These are phyloP conservation scores for Pichia phayaonensis DNA, from an alignment of 805 yeast genomes.

Conservation along the genomic window DNA sequence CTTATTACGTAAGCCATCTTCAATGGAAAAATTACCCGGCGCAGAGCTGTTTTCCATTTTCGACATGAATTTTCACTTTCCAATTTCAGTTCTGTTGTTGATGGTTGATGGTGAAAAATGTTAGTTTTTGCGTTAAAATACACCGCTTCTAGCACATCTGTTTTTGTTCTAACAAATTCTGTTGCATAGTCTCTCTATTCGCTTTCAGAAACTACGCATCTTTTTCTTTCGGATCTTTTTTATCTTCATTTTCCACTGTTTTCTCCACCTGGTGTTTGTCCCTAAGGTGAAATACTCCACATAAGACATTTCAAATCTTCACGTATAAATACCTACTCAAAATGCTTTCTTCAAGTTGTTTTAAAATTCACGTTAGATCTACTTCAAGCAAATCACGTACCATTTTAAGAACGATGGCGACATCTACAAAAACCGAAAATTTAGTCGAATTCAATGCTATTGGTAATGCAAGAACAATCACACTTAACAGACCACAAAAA, in stretches of 20 bases:
- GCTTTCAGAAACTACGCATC: background rate
- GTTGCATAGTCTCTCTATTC: background rate
- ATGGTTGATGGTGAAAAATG: background rate
- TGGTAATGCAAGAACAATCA: constrained; percentile 62
- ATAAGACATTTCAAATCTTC: background rate
- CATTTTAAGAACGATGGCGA: constrained; percentile 17
- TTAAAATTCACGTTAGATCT: background rate
- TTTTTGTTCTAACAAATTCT: background rate
- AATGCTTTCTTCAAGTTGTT: background rate
- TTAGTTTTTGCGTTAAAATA: background rate
- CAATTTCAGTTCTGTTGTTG: background rate
- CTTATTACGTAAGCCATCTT: background rate
- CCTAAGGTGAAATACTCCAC: background rate
- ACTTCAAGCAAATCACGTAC: background rate
- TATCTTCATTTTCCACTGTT: background rate
- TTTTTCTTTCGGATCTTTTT: background rate
- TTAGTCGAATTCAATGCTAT: constrained; percentile 52
- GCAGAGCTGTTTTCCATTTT: background rate
- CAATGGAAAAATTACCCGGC: background rate
- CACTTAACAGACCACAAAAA: constrained; percentile 73
- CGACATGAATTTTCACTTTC: background rate
- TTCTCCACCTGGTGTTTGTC: background rate
- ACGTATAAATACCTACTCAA: background rate
- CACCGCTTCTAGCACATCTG: background rate
- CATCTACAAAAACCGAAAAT: constrained; percentile 10